phyloP scores from a whole-genome alignment of 805 yeast species.

The Candida caryicola region DNA sequence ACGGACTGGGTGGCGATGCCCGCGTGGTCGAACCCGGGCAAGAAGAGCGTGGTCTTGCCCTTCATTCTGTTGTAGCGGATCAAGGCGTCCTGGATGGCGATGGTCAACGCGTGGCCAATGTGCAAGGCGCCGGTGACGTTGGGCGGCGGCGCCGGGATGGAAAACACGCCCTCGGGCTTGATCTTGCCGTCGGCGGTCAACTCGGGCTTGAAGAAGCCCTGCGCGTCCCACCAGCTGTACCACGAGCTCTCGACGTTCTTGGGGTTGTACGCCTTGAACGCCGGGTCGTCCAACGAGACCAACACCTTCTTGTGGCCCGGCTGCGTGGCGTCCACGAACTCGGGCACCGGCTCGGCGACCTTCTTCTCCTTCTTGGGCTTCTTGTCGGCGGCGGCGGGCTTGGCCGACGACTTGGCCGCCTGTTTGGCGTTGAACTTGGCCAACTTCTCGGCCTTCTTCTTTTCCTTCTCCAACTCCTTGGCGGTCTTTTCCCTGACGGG shows the following conservation, averaged over 20 bases:
- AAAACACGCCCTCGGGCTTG: slow-evolving; percentile 80
- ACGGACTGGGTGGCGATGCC: slow-evolving; percentile 99
- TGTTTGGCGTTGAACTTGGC: slow-evolving; percentile 86
- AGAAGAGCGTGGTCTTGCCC: slow-evolving; percentile 87
- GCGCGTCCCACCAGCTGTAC: slow-evolving; percentile 95
- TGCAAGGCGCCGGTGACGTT: slow-evolving; percentile 98
- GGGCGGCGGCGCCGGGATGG: slow-evolving; percentile 99
- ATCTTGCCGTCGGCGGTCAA: slow-evolving; percentile 68
- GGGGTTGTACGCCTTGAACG: slow-evolving; percentile 92
- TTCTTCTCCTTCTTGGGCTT: slow-evolving; percentile 71
- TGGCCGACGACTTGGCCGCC: slow-evolving; percentile 52
- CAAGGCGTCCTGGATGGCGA: slow-evolving; percentile 89
- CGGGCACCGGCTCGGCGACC: slow-evolving; percentile 73
- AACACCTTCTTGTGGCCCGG: slow-evolving; percentile 90
- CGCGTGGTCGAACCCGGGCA: slow-evolving; percentile 98
- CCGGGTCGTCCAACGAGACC: slow-evolving; percentile 84
- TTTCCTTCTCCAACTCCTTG: slow-evolving; percentile 81
- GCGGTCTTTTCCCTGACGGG: slow-evolving; percentile 49
- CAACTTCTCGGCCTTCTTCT: slow-evolving; percentile 82
- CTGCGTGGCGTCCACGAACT: slow-evolving; percentile 75
- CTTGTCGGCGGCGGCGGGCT: slow-evolving; percentile 39
- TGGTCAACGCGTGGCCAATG: slow-evolving; percentile 97
- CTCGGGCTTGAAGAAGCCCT: slow-evolving; percentile 87
- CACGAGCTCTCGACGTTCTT: slow-evolving; percentile 92
- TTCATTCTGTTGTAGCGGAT: slow-evolving; percentile 95